A percentile compares a stretch with the other conserved stretches of the same genome.
These are phyloP conservation scores for Dictyostelium intermedium DNA, from an alignment of 78 protist genomes.

Conservation along the genomic window DNA sequence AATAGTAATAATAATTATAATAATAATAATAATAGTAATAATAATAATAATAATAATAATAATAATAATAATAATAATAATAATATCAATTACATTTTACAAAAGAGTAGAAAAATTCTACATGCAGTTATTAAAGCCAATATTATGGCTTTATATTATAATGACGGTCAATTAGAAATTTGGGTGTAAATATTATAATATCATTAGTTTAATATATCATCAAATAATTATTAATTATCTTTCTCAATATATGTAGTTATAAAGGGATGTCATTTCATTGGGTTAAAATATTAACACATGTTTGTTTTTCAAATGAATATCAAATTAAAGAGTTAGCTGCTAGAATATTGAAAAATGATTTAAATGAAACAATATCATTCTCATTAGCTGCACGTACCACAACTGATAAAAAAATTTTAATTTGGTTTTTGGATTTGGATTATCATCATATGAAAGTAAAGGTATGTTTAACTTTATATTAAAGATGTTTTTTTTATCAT, in stretches of 20 bases:
- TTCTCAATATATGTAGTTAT: slow-evolving; percentile 42
- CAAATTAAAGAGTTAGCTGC: neutral
- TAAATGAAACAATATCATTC: slow-evolving; percentile 1
- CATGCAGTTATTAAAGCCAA: slow-evolving; percentile 6
- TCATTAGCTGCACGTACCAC: neutral
- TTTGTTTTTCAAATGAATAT: neutral
- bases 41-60: neutral
- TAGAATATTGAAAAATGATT: slow-evolving; percentile 1
- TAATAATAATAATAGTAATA: neutral
- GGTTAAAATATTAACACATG: neutral
- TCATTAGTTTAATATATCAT: no score
- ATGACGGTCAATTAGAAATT: neutral
- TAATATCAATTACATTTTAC: neutral
- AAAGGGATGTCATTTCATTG: slow-evolving; percentile 49
- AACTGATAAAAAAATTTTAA: neutral
- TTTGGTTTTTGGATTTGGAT: neutral
- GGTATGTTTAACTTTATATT: neutral
- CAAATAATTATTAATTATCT: no score
- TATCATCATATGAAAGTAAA: neutral
- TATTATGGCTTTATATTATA: neutral
- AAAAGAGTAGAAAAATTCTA: neutral
- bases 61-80: neutral
- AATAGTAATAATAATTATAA: neutral
- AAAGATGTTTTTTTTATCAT: no score
- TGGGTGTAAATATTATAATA: neutral